Evolutionary conservation across 2,329 filamentous ascomycete species (phyloP).

Genomic region (Xylariaceae sp.): DNA sequence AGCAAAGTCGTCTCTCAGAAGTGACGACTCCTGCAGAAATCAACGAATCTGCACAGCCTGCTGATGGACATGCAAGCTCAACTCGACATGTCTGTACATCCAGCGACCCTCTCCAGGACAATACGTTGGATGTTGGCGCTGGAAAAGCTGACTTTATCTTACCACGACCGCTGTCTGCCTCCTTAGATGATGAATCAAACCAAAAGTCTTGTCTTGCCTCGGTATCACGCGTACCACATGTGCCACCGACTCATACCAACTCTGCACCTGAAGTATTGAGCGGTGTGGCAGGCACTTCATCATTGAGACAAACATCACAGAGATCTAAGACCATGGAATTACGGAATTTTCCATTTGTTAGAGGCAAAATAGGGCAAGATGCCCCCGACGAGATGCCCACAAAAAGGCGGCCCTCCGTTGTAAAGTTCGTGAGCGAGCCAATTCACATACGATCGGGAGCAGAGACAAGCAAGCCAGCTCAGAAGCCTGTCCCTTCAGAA

Average conservation of each 20-base stretch:
- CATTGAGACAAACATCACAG: conserved; percentile 13
- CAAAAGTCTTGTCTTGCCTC: neutral
- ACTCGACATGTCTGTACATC: conserved; percentile 4
- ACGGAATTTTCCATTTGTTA: neutral
- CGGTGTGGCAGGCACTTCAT: neutral
- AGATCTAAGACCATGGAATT: conserved; percentile 14
- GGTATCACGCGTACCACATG: neutral
- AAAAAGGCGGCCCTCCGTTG: neutral
- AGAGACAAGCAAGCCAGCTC: neutral
- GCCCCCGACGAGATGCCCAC: neutral
- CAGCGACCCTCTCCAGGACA: conserved; percentile 17
- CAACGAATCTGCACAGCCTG: conserved; percentile 10
- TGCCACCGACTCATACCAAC: neutral
- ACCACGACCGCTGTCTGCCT: conserved; percentile 8
- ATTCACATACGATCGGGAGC: neutral
- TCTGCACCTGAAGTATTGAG: neutral
- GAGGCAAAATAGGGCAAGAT: neutral
- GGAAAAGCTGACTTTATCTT: conserved; percentile 5
- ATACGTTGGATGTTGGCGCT: neutral
- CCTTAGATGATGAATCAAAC: neutral
- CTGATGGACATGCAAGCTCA: neutral
- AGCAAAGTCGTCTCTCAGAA: conserved; percentile 29
- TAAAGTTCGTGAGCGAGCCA: neutral
- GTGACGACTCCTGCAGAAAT: conserved; percentile 30
- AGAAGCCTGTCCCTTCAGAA: neutral